Evolutionary conservation across 148 eudicot species (phyloP), one percentile per base, ranked within the genome.

Genomic region (Arctostaphylos glauca): DNA sequence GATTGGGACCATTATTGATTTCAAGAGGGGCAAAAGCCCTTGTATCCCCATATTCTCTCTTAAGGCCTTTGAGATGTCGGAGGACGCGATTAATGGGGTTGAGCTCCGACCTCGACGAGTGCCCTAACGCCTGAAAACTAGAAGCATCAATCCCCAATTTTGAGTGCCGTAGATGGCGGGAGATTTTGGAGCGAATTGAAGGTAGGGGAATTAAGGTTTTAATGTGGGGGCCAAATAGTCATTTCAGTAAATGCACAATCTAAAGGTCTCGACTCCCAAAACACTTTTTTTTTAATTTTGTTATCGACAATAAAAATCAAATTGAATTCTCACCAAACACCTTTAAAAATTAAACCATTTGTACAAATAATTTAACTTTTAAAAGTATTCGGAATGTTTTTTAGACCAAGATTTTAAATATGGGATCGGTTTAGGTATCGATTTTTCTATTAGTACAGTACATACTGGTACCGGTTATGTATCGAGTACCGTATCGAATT

Each of bases 1-100:
- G 7, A 91, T 86, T 66, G 94, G 94, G 13, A 77, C 86, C 99
- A 96, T 93, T 83, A 90, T 93, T 43, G 99, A 96, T 89, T 96
- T 96, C 81, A 96, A 76, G 18, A 90, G 90, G 3, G 98, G 99
- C 77, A 96, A 84, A 38, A 96, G 88, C 84, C 99, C 99, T 68
- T 91, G 95, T 46, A 96, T 93, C 54, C 99, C 99, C 98, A 96
- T 96, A 23, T 10, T 23, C 70, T 54, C 58, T 4, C 7, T 12
- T 7, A 75, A 44, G 68, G 64, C 9, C 25, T 56, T 19, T 43
- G 43, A 41, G 3, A 48, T n/a, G 38, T 78, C 14, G 14, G 16
- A 78, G 66, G 21, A n/a, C 15, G 21, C 13, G 31, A 64, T 23
- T 56, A n/a, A 23, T 25, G 19, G 38, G 41, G 43, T 59, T 13